These are phyloP conservation scores for Fusarium xyrophilum DNA, from an alignment of 2,329 filamentous ascomycete species.

Conservation along the genomic window DNA sequence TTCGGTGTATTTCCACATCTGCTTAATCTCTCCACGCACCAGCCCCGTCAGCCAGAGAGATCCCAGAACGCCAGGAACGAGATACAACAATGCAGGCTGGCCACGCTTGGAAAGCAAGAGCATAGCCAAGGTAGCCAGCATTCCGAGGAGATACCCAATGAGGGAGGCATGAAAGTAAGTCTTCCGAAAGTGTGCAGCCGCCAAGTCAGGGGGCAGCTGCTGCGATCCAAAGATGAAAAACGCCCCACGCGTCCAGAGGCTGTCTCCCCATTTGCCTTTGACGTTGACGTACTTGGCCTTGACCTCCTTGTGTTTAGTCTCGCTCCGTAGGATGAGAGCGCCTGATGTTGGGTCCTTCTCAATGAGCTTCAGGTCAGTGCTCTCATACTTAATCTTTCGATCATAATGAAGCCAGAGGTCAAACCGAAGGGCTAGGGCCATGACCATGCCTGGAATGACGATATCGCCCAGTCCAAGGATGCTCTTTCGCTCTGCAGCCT, in stretches of 20 bases:
- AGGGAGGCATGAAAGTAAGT: conserved; percentile 84
- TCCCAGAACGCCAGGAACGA: conserved; percentile 84
- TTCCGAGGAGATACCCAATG: conserved; percentile 77
- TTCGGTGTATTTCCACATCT: conserved; percentile 87
- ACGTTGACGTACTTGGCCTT: conserved; percentile 64
- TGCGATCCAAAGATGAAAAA: conserved; percentile 38
- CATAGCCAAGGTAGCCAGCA: conserved; percentile 77
- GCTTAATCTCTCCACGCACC: conserved; percentile 71
- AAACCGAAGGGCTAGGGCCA: conserved; percentile 87
- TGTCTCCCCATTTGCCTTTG: conserved; percentile 80
- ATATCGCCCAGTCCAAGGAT: conserved; percentile 97
- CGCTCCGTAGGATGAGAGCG: conserved; percentile 46
- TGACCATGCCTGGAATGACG: conserved; percentile 88
- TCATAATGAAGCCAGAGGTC: conserved; percentile 87
- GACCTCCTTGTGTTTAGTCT: conserved; percentile 54
- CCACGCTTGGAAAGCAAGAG: conserved; percentile 81
- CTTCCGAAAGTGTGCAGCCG: conserved; percentile 71
- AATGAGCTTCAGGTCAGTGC: conserved; percentile 45
- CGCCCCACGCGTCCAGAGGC: conserved; percentile 70
- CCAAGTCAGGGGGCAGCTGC: conserved; percentile 43
- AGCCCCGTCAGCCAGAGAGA: conserved; percentile 78
- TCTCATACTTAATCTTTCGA: conserved; percentile 62
- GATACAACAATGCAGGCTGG: conserved; percentile 89
- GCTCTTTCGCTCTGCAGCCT: conserved; percentile 68
- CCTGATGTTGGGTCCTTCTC: conserved; percentile 46